phyloP scores from a whole-genome alignment of 768 basidiomycete species.

The Suillus lakei region DNA sequence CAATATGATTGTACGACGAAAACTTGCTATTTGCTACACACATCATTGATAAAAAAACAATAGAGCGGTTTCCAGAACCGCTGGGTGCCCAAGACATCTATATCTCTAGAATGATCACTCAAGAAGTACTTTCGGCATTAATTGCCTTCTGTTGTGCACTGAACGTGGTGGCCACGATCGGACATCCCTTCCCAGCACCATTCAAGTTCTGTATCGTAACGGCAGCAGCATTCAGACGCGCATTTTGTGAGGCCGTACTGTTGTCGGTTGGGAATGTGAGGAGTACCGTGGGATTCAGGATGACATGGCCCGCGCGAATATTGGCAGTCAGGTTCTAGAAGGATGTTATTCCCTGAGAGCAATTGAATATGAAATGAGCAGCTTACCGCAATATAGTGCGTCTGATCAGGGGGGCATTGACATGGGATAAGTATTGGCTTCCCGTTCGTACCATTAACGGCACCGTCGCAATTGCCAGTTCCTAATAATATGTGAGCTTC shows the following conservation, averaged over 20 bases:
- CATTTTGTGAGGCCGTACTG: conserved; percentile 42
- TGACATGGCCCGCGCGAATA: conserved; percentile 43
- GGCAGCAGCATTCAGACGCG: conserved; percentile 60
- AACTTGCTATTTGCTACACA: not conserved
- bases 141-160: conserved; percentile 40
- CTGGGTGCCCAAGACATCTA: not conserved
- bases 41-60: not conserved
- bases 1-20: not conserved
- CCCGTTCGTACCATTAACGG: conserved; percentile 35
- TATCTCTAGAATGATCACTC: not conserved
- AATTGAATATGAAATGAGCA: not conserved
- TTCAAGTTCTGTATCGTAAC: conserved; percentile 74
- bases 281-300: conserved; percentile 46
- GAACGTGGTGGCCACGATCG: conserved; percentile 65
- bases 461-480: conserved; percentile 44
- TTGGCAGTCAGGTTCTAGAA: conserved; percentile 42
- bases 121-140: conserved; percentile 17
- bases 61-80: not conserved
- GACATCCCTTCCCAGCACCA: conserved; percentile 71
- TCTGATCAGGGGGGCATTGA: conserved; percentile 37
- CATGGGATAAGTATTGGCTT: conserved; percentile 40
- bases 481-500: conserved; percentile 21
- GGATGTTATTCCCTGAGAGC: not conserved
- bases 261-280: conserved; percentile 50
- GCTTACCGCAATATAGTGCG: conserved; percentile 29